Evolutionary conservation across 257 asterid species (phyloP), one percentile per base, ranked within the genome.

Genomic region (Gentiana straminea): DNA sequence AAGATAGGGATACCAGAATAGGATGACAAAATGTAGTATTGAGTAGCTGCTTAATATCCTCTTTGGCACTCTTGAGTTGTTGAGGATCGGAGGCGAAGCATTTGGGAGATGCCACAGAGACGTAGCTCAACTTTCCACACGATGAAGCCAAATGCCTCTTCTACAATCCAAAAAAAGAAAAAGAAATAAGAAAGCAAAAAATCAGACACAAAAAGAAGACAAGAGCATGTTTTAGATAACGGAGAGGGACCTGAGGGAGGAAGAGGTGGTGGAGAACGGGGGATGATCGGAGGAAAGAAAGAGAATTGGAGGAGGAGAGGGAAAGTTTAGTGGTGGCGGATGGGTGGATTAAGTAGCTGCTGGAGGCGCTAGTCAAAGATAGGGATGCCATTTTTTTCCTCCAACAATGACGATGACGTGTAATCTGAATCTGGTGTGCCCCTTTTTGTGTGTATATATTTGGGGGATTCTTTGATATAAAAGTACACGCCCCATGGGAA

Each of bases 21-120:
- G 98, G 97, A 56, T 91, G 97, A 67, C 85, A 83, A 73, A 72
- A 91, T 44, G 60, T 77, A 38, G 82, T 64, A 67, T 69, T 75
- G 59, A 91, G 87, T 13, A 91, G 83, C 71, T 79, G 83, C 56
- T 80, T 83, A 3, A 91, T 80, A 62, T 91, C 98, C 71, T 91
- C 90, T 60, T 93, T 79, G 35, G 98, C 98, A 69, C 82, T 74
- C 75, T 83, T 85, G 80, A 91, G 65, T 78, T 91, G 94, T 67
- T 77, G 86, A 35, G 86, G 80, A 66, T 73, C 75, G 51, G 98
- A 84, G 1, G 80, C 92, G 2, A 79, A 67, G 86, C 89, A 80
- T 76, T 79, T 86, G 66, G 94, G 86, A 69, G 86, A 66, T 61
- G 82, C 61, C 52, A 56, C 68, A 11, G 94, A 69, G 38, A 84